Conservation (phyloP, 2,329 filamentous ascomycete genomes). For the Orbilia oligospora region DNA sequence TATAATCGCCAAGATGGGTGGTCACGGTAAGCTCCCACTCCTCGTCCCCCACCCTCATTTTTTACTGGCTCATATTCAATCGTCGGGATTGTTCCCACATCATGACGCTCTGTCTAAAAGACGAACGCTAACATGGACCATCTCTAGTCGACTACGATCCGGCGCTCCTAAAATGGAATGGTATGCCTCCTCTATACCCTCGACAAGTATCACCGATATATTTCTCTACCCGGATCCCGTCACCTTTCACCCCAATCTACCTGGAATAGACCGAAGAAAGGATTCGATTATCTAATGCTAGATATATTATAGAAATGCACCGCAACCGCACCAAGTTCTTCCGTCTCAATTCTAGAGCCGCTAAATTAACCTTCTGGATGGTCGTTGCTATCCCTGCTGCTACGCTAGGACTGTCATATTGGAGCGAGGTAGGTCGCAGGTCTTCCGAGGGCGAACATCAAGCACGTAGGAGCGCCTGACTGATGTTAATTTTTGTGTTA, state of each 20-base stretch:
- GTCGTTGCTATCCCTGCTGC: conserved; percentile 35
- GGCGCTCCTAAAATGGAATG: conserved; percentile 54
- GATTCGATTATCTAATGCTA: background rate
- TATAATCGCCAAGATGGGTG: conserved; percentile 48
- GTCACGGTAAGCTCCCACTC: conserved; percentile 12
- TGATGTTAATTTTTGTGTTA: background rate
- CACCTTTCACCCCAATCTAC: no score
- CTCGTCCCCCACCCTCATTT: background rate
- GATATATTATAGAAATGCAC: conserved; percentile 45
- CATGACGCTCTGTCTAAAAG: background rate
- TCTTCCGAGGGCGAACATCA: background rate
- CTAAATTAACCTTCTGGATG: conserved; percentile 42
- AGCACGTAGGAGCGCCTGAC: background rate
- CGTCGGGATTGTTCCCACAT: background rate
- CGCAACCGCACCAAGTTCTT: conserved; percentile 48
- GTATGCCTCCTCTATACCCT: conserved; percentile 21
- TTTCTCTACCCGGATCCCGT: background rate
- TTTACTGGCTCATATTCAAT: background rate
- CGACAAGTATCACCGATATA: background rate
- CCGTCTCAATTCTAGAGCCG: conserved; percentile 27
- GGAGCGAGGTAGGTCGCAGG: conserved; percentile 47
- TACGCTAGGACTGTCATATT: conserved; percentile 31
- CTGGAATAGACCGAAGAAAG: background rate
- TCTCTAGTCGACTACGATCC: conserved; percentile 51
- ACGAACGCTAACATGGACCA: conserved; percentile 27